phyloP scores from a whole-genome alignment of 2,329 filamentous ascomycete genomes.

The Amphichorda felina region DNA sequence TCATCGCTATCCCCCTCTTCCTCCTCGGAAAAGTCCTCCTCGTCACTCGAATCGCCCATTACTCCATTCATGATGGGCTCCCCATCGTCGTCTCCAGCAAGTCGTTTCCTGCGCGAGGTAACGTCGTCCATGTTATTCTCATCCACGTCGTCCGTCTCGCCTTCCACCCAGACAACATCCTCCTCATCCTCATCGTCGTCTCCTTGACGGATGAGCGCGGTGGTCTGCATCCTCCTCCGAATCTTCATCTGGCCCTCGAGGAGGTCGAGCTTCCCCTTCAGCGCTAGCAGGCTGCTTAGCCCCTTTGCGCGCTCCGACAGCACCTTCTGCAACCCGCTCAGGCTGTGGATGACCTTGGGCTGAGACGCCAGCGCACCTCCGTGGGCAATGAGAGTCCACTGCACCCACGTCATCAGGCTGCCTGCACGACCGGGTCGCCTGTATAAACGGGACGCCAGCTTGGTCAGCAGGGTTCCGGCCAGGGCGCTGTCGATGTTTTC shows the following conservation, averaged over 20 bases:
- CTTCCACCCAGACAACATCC: constrained; percentile 81
- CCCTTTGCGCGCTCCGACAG: constrained; percentile 77
- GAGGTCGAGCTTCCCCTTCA: constrained; percentile 95
- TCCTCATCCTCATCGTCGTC: constrained; percentile 46
- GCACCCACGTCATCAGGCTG: constrained; percentile 86
- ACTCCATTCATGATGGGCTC: constrained; percentile 44
- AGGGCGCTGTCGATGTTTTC: constrained; percentile 80
- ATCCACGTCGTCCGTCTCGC: constrained; percentile 45
- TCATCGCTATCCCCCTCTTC: constrained; percentile 32
- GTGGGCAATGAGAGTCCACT: constrained; percentile 87
- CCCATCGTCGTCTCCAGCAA: constrained; percentile 45
- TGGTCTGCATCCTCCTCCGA: constrained; percentile 54
- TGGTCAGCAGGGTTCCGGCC: constrained; percentile 66
- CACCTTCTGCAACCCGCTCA: constrained; percentile 73
- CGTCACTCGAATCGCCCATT: constrained; percentile 48
- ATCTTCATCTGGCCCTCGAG: constrained; percentile 81
- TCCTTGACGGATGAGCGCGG: constrained; percentile 22
- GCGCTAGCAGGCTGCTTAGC: constrained; percentile 66
- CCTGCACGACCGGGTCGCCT: constrained; percentile 80
- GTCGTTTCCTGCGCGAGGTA: constrained; percentile 19
- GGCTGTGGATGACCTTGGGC: constrained; percentile 66
- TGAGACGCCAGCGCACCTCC: constrained; percentile 83
- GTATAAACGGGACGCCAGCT: constrained; percentile 78
- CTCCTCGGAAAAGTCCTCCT: constrained; percentile 31
- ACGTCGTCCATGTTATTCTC: constrained; percentile 14